Base-by-base conservation (phyloP, 2,329 filamentous ascomycete genomes). In the Fonsecaea multimorphosa region DNA sequence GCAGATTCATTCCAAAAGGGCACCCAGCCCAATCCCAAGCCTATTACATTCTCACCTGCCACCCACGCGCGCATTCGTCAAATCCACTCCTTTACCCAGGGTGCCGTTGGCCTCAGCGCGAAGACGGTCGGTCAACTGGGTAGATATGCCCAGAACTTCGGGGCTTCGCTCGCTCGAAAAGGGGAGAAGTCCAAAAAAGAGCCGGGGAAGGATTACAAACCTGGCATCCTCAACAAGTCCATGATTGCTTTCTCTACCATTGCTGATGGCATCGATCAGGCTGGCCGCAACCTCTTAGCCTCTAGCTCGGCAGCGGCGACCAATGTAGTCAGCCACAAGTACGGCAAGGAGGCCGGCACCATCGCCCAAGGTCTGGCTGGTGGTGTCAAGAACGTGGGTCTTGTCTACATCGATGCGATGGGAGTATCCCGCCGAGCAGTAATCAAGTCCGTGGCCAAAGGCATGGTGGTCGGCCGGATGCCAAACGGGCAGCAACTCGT, bases 231-330 rank as follows among this genome's bases (percentile, higher is more conserved):
- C 71, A 99, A 99, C 81, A 97, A 97, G 84, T 93, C 89, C 68
- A 83, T 99, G 81, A 98, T 99, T 82, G 95, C 95, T 0, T 98
- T 98, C 77, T 92, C 91, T 44, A 99, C 95, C 0, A 87, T 99
- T 52, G 91, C 93, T 27, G 95, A 99, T 74, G 95, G 95, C 40
- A 91, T 98, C 65, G 93, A 97, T 71, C 90, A 96, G 72, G 91
- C 92, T 1, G 91, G 92, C 1, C 89, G 90, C 60, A 91, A 87
- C 68, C 81, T 99, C 32, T 83, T 99, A 32, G 86, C 85, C 3
- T 89, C 89, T 9, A 87, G 90, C 2, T 90, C 91, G 2, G 84
- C 85, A 1, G 93, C 94, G n/a, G 90, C 94, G 27, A 92, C 88
- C 38, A 91, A 89, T 0, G 89, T 97, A 58, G 92, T 98, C 2